A percentile compares a stretch with the other conserved stretches of the same genome.
Evolutionary conservation across 2,329 filamentous ascomycete species (phyloP).

Genomic region (Aspergillus intermedius): DNA sequence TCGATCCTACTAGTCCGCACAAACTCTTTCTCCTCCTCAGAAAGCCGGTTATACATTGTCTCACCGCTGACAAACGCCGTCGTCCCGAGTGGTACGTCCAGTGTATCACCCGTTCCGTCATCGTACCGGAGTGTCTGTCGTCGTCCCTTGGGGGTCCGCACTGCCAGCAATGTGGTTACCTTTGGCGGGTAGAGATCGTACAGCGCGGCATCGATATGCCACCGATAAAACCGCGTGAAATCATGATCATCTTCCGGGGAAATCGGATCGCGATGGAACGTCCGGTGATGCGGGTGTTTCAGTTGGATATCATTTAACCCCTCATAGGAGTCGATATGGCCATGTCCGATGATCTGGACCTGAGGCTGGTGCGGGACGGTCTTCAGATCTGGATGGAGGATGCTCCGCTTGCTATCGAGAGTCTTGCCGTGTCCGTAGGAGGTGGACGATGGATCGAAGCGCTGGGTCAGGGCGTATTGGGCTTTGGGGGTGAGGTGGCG

Average conservation of each 20-base stretch:
- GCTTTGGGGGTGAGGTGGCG: conserved; percentile 58
- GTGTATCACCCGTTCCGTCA: conserved; percentile 59
- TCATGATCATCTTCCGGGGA: conserved; percentile 55
- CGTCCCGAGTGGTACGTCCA: conserved; percentile 65
- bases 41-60: conserved; percentile 62
- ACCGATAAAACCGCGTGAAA: conserved; percentile 61
- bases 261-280: conserved; percentile 63
- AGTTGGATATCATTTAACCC: conserved; percentile 62
- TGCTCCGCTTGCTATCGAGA: conserved; percentile 57
- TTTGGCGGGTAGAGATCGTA: conserved; percentile 69
- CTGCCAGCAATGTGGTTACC: conserved; percentile 66
- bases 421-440: conserved; percentile 73
- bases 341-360: conserved; percentile 74
- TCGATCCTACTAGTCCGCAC: conserved; percentile 61
- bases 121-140: conserved; percentile 66
- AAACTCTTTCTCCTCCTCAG: conserved; percentile 60
- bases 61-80: conserved; percentile 70
- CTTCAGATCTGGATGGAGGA: conserved; percentile 73
- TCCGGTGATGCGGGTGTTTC: conserved; percentile 69
- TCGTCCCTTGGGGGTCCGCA: conserved; percentile 62
- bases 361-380: conserved; percentile 74
- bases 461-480: conserved; percentile 66
- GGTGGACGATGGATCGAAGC: conserved; percentile 61
- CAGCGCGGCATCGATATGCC: conserved; percentile 74
- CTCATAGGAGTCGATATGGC: conserved; percentile 62